Percentiles rank a stretch among this genome's conserved stretches.
phyloP scores from a whole-genome alignment of 2,329 filamentous ascomycete species.

The Phialemoniopsis sp. region DNA sequence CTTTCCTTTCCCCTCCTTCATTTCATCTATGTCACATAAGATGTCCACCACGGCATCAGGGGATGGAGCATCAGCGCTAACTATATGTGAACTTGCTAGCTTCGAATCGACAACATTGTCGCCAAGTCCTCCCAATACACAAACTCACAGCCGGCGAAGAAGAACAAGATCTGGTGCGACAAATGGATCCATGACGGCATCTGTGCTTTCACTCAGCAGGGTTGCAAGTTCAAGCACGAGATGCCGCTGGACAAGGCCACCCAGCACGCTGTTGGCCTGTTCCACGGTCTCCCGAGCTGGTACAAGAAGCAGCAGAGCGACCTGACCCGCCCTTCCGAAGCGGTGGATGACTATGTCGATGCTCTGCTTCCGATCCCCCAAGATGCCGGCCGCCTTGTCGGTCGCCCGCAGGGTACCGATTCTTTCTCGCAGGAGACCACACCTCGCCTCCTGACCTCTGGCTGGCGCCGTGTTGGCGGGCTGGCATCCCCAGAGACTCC shows the following conservation, averaged over 20 bases:
- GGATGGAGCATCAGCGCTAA: background rate
- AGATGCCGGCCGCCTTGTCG: too few species aligned
- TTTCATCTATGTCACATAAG: too few species aligned
- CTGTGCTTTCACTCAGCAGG: slow-evolving; percentile 81
- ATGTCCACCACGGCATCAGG: too few species aligned
- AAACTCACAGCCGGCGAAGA: slow-evolving; percentile 36
- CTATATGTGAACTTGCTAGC: slow-evolving; percentile 14
- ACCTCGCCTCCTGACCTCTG: too few species aligned
- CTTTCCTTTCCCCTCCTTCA: background rate
- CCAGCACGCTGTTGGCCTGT: slow-evolving; percentile 67
- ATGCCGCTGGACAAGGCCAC: slow-evolving; percentile 70
- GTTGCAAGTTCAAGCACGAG: slow-evolving; percentile 86
- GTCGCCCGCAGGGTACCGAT: too few species aligned
- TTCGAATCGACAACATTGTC: slow-evolving; percentile 32
- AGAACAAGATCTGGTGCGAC: slow-evolving; percentile 73
- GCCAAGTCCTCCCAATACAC: slow-evolving; percentile 21
- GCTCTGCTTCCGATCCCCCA: too few species aligned
- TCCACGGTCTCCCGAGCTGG: slow-evolving; percentile 58
- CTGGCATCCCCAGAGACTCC: too few species aligned
- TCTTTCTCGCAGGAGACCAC: too few species aligned
- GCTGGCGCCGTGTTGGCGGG: too few species aligned
- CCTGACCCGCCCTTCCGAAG: slow-evolving; percentile 13
- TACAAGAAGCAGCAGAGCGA: slow-evolving; percentile 53
- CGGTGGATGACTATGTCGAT: too few species aligned
- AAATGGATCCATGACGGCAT: slow-evolving; percentile 86